Evolutionary conservation across 192 early-diverging fungal species (phyloP).

Genomic region (Backusella westeae): DNA sequence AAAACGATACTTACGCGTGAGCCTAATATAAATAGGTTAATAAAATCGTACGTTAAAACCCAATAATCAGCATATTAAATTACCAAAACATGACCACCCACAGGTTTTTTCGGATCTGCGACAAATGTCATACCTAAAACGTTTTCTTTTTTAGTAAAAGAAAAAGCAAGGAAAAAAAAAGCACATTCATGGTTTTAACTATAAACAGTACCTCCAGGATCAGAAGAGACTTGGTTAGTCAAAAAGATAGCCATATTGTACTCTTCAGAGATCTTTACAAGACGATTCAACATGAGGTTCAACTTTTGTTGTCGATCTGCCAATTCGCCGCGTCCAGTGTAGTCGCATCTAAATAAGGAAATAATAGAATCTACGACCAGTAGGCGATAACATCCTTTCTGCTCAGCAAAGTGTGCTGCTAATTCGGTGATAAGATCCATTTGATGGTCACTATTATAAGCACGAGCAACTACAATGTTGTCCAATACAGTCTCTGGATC

Average conservation of each 20-base stretch:
- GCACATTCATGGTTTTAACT: neutral
- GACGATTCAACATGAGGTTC: conserved; percentile 66
- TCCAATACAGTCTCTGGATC: conserved; percentile 65
- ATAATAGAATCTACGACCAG: conserved; percentile 80
- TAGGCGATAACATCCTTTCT: conserved; percentile 55
- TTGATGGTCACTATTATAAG: conserved; percentile 84
- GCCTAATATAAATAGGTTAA: conserved; percentile 14
- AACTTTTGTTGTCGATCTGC: conserved; percentile 84
- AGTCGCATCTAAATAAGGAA: conserved; percentile 81
- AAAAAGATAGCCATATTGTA: conserved; percentile 83
- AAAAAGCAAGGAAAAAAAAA: neutral
- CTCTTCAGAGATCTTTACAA: conserved; percentile 78
- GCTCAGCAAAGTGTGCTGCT: conserved; percentile 70
- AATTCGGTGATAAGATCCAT: conserved; percentile 76
- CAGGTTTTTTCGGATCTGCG: conserved; percentile 85
- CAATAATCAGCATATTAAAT: neutral
- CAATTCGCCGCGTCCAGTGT: conserved; percentile 80
- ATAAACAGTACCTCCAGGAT: conserved; percentile 29
- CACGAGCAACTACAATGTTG: conserved; percentile 77
- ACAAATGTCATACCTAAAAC: conserved; percentile 68
- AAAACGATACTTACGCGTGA: conserved; percentile 23
- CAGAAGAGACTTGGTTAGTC: conserved; percentile 65
- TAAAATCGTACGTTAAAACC: neutral
- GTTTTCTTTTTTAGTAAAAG: neutral
- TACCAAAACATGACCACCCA: conserved; percentile 76